These are phyloP conservation scores for Hemileia vastatrix DNA, from an alignment of 1,284 basidiomycete species.

Conservation along the genomic window DNA sequence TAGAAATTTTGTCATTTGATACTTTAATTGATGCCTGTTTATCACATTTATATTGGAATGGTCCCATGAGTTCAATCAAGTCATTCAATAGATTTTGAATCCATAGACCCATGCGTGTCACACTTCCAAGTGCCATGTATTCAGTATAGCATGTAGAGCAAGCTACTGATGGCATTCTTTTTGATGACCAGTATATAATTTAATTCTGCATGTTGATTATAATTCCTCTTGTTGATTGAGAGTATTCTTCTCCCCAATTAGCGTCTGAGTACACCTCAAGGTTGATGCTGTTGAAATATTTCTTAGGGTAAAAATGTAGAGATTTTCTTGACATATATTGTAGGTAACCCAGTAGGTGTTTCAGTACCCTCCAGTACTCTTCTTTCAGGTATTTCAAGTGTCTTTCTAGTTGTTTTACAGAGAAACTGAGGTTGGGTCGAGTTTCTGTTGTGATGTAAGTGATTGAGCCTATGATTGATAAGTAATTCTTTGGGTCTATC, in stretches of 20 bases:
- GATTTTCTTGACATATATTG: neutral
- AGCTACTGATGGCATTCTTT: neutral
- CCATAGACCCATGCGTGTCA: neutral
- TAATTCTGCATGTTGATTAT: neutral
- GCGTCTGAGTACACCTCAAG: neutral
- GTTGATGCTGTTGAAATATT: neutral
- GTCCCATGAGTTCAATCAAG: neutral
- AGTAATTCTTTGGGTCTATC: neutral
- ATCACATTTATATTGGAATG: too few species aligned
- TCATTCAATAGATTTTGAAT: neutral
- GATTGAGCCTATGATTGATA: constrained; percentile 1
- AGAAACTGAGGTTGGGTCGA: neutral
- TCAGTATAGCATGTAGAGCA: neutral
- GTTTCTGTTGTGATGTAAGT: neutral
- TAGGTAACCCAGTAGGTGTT: neutral
- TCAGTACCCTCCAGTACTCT: neutral
- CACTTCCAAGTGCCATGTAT: neutral
- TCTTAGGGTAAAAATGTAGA: neutral
- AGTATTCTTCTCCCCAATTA: constrained; percentile 1
- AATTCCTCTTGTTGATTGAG: neutral
- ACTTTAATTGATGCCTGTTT: too few species aligned
- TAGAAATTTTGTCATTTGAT: too few species aligned
- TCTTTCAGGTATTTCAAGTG: neutral
- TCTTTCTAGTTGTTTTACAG: neutral
- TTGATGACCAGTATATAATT: neutral